Percentiles rank a stretch among this genome's conserved stretches.
Conservation (phyloP, 805 yeast genomes). For the Suhomyces emberorum region DNA sequence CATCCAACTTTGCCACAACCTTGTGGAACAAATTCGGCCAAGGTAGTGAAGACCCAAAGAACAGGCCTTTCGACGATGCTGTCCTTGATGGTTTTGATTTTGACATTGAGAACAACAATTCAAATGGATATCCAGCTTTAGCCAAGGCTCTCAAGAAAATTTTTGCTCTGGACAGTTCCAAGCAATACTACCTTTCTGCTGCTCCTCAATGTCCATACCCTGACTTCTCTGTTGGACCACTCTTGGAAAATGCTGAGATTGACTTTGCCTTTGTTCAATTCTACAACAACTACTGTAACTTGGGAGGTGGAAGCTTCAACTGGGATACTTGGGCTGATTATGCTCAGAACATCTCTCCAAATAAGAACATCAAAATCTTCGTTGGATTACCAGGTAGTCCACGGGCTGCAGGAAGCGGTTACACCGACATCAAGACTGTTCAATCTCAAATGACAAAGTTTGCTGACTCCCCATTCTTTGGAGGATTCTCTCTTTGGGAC, state of each 20-base stretch:
- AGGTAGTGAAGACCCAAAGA: constrained; percentile 14
- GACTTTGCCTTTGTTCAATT: constrained; percentile 87
- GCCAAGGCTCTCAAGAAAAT: constrained; percentile 31
- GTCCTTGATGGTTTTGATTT: constrained; percentile 82
- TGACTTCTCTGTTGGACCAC: constrained; percentile 45
- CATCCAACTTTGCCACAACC: constrained; percentile 23
- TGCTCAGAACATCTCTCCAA: constrained; percentile 59
- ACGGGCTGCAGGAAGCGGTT: constrained; percentile 53
- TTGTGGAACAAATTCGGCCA: constrained; percentile 26
- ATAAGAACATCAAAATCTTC: constrained; percentile 63
- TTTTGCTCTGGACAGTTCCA: constrained; percentile 33
- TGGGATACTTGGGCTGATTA: constrained; percentile 68
- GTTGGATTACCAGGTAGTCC: constrained; percentile 68
- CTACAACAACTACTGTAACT: constrained; percentile 78
- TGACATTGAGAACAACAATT: constrained; percentile 62
- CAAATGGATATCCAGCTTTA: constrained; percentile 63
- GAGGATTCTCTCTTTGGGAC: constrained; percentile 39
- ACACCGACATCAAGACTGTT: constrained; percentile 26
- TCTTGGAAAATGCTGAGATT: constrained; percentile 49
- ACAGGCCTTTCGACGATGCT: constrained; percentile 65
- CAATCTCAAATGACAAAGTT: constrained; percentile 11
- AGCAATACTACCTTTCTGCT: constrained; percentile 72
- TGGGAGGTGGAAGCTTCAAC: constrained; percentile 45
- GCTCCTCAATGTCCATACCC: constrained; percentile 94
- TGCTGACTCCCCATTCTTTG: constrained; percentile 25